Conservation (phyloP, 768 basidiomycete genomes). For the Lentinula lateritia region DNA sequence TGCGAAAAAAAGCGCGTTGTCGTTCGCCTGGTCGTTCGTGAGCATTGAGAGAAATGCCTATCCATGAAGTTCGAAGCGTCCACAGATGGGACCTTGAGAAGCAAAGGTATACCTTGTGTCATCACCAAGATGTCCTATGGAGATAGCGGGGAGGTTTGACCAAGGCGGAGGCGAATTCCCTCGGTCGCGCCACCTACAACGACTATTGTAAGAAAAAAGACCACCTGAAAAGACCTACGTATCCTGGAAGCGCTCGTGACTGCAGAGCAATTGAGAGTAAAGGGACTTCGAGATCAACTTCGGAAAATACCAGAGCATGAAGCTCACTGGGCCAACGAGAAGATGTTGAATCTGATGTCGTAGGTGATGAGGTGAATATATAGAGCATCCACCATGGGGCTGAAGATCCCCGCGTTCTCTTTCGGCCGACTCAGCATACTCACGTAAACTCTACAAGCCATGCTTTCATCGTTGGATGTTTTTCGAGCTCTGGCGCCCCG, state of each 20-base stretch:
- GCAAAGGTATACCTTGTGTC: not conserved
- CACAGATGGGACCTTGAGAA: not conserved
- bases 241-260: not conserved
- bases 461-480: too few relatives aligned
- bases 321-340: not conserved
- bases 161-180: not conserved
- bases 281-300: not conserved
- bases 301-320: not conserved
- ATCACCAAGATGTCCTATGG: not conserved
- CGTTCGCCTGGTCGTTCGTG: not conserved
- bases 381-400: not conserved
- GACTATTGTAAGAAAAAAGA: not conserved
- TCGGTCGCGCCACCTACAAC: not conserved
- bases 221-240: not conserved
- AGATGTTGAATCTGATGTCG: not conserved
- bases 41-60: not conserved
- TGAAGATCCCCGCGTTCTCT: not conserved
- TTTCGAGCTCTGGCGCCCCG: too few relatives aligned
- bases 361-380: not conserved
- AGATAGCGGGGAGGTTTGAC: not conserved
- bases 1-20: not conserved
- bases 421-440: not conserved
- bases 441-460: too few relatives aligned
- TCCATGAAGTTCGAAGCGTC: not conserved
- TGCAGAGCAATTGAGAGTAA: not conserved